phyloP scores from a whole-genome alignment of 164 flowering plant genomes.

The Vitis rotundifolia region DNA sequence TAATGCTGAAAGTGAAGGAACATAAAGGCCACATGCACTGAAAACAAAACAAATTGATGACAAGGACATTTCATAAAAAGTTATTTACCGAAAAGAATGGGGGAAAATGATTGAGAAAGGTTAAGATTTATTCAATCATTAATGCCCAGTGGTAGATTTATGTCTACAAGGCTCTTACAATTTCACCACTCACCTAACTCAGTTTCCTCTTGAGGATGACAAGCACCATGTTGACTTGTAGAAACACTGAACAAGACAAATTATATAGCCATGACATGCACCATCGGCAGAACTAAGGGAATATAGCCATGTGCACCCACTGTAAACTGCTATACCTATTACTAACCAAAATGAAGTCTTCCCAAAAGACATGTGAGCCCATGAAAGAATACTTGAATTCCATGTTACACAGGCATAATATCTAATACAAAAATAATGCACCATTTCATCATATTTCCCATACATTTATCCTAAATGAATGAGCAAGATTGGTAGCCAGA shows the following conservation, averaged over 20 bases:
- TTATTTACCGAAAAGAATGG: not conserved
- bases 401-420: too few relatives aligned
- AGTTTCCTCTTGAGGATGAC: not conserved
- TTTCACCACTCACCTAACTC: not conserved
- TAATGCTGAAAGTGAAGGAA: not conserved
- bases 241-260: not conserved
- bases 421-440: too few relatives aligned
- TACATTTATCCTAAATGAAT: too few relatives aligned
- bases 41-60: not conserved
- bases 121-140: not conserved
- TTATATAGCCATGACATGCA: not conserved
- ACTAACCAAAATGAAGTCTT: too few relatives aligned
- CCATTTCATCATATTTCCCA: too few relatives aligned
- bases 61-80: not conserved
- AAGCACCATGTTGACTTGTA: not conserved
- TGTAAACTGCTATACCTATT: too few relatives aligned
- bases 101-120: not conserved
- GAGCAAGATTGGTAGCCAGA: too few relatives aligned
- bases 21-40: slow-evolving; percentile 5
- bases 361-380: too few relatives aligned
- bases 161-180: not conserved
- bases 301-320: not conserved
- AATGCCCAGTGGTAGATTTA: not conserved
- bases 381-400: too few relatives aligned
- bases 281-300: not conserved